phyloP scores from a whole-genome alignment of 805 yeast genomes.

The Candida maris region DNA sequence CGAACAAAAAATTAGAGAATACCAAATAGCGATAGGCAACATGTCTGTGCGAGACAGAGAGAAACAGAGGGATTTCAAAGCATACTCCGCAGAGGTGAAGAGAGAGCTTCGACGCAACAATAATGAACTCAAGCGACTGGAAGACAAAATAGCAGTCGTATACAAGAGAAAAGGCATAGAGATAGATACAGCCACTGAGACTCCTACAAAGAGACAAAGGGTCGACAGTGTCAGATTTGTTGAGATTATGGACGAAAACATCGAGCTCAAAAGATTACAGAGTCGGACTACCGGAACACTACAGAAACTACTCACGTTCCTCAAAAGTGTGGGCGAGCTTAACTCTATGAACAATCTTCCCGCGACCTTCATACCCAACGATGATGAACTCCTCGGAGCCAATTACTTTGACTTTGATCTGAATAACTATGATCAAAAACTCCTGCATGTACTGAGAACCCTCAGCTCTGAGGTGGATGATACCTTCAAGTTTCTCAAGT shows the following conservation, averaged over 20 bases:
- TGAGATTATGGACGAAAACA: slow-evolving; percentile 11
- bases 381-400: slow-evolving; percentile 15
- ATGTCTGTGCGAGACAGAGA: slow-evolving; percentile 12
- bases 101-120: slow-evolving; percentile 20
- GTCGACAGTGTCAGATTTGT: slow-evolving; percentile 12
- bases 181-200: not conserved
- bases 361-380: slow-evolving; percentile 15
- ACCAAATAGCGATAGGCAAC: slow-evolving; percentile 12
- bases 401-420: slow-evolving; percentile 12
- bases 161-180: slow-evolving; percentile 5
- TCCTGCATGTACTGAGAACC: slow-evolving; percentile 17
- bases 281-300: slow-evolving; percentile 10
- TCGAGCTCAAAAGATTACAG: slow-evolving; percentile 12
- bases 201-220: slow-evolving; percentile 6
- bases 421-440: slow-evolving; percentile 13
- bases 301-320: slow-evolving; percentile 10
- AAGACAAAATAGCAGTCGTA: slow-evolving; percentile 7
- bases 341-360: slow-evolving; percentile 8
- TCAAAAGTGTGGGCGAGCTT: slow-evolving; percentile 12
- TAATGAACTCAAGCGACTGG: slow-evolving; percentile 16
- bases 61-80: slow-evolving; percentile 17
- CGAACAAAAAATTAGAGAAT: slow-evolving; percentile 11
- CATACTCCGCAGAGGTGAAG: slow-evolving; percentile 17
- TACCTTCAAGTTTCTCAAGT: slow-evolving; percentile 24
- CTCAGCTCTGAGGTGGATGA: slow-evolving; percentile 22